phyloP scores from a whole-genome alignment of 805 yeast species.

The Zygosaccharomyces bailii region DNA sequence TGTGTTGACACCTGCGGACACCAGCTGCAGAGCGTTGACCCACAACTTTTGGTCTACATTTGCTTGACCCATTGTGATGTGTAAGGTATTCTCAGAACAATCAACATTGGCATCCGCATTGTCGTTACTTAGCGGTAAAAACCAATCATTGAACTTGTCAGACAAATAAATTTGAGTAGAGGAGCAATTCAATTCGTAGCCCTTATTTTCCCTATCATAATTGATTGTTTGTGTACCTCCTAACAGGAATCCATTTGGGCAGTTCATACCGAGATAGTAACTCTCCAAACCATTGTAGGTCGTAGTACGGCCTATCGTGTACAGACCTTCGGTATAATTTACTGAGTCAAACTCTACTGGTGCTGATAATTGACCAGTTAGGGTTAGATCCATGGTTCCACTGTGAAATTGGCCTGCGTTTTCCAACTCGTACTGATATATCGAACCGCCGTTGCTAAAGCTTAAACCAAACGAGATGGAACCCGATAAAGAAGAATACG shows the following conservation, averaged over 20 bases:
- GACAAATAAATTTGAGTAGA: slow-evolving; percentile 25
- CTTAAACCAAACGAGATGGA: slow-evolving; percentile 30
- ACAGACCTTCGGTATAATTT: slow-evolving; percentile 18
- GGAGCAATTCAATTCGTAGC: slow-evolving; percentile 37
- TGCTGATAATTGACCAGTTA: slow-evolving; percentile 27
- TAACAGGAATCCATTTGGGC: slow-evolving; percentile 31
- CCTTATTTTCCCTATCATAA: slow-evolving; percentile 34
- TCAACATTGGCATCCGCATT: slow-evolving; percentile 16
- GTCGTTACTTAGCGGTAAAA: slow-evolving; percentile 28
- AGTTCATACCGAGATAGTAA: slow-evolving; percentile 36
- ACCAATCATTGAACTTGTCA: slow-evolving; percentile 36
- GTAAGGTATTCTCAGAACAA: slow-evolving; percentile 27
- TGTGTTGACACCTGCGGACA: slow-evolving; percentile 22
- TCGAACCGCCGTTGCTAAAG: slow-evolving; percentile 38
- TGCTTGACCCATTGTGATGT: slow-evolving; percentile 21
- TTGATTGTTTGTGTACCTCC: slow-evolving; percentile 30
- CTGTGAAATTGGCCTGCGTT: slow-evolving; percentile 31
- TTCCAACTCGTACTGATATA: slow-evolving; percentile 31
- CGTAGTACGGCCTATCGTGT: slow-evolving; percentile 33
- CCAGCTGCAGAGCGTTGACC: slow-evolving; percentile 35
- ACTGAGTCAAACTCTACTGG: slow-evolving; percentile 29
- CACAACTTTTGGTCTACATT: slow-evolving; percentile 32
- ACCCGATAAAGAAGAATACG: slow-evolving; percentile 28
- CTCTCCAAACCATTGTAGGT: slow-evolving; percentile 33
- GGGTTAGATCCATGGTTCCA: slow-evolving; percentile 32